phyloP scores from a whole-genome alignment of 2,329 filamentous ascomycete genomes.

The Stagonosporopsis rhizophila region DNA sequence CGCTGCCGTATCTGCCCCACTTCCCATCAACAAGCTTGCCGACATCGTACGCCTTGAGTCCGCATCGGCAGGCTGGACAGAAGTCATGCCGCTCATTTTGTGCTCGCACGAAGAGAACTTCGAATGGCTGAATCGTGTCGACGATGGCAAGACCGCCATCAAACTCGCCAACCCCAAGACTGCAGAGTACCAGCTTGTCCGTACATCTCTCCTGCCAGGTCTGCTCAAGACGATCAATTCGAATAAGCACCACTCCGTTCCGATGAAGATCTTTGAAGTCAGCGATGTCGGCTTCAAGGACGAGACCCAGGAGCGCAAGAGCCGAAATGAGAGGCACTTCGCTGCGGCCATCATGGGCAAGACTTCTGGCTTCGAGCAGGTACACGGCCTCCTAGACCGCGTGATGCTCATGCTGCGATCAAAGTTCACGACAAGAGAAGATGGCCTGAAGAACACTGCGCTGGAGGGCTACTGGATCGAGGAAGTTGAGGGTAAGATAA shows the following conservation, averaged over 20 bases:
- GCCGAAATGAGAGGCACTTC: slow-evolving; percentile 90
- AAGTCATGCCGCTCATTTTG: slow-evolving; percentile 94
- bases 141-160: slow-evolving; percentile 83
- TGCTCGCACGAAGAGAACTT: slow-evolving; percentile 99
- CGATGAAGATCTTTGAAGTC: slow-evolving; percentile 91
- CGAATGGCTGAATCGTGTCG: slow-evolving; percentile 87
- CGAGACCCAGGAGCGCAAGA: slow-evolving; percentile 78
- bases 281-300: slow-evolving; percentile 95
- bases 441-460: slow-evolving; percentile 64
- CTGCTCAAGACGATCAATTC: slow-evolving; percentile 92
- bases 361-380: slow-evolving; percentile 91
- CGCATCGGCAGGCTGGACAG: slow-evolving; percentile 93
- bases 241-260: slow-evolving; percentile 87
- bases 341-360: slow-evolving; percentile 96
- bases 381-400: slow-evolving; percentile 92
- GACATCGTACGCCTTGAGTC: slow-evolving; percentile 90
- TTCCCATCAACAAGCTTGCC: slow-evolving; percentile 90
- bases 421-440: slow-evolving; percentile 78
- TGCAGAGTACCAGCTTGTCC: slow-evolving; percentile 89
- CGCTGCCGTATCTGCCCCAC: slow-evolving; percentile 82
- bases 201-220: slow-evolving; percentile 84
- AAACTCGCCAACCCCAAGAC: slow-evolving; percentile 93
- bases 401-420: slow-evolving; percentile 90
- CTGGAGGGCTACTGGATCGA: slow-evolving; percentile 89
- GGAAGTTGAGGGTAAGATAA: slow-evolving; percentile 74